Base-by-base conservation (phyloP, 192 early-diverging fungal species). In the Linderina pennispora region DNA sequence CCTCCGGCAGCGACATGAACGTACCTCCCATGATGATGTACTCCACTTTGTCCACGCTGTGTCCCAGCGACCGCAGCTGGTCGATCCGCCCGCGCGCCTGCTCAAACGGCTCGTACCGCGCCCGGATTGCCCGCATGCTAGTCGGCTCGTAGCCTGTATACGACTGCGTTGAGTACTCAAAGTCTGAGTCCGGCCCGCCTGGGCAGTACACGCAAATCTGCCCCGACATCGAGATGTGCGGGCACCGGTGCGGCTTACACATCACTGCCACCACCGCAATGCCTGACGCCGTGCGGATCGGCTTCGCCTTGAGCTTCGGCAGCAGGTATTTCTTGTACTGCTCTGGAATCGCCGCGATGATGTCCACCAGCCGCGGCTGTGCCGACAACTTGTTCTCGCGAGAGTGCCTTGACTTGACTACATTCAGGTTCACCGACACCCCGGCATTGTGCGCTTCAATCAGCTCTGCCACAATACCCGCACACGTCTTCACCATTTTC, bases 71-170 rank as follows among this genome's bases (percentile, higher is more conserved):
- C 59, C 89, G 83, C 4, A 99, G 81, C 68, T 99, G 97, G 64
- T 97, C 94, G 14, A 98, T 81, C 13, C 97, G 84, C 5, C 91
- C 91, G 11, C 90, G 71, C 14, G 94, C 80, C 65, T 99, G 97
- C 62, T 99, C 97, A 45, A 84, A 92, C 6, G 97, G 97, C 62
- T 97, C 85, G 56, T 99, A 99, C 20, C 97, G 79, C 15, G 97
- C 90, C 13, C 97, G 77, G 43, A 99, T 99, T 3, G 97, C 97
- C 24, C 97, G 84, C 97, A 99, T 99, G 43, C 84, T 88, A 2
- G 97, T 99, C 4, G 97, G 97, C 60, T 99, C 97, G 67, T 98
- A 99, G 23, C 97, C 97, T 18, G 97, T 99, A 50, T 99, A 99
- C n/a, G 94, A 98, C 65, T 99, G 97, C 36, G 97, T 99, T 35